Evolutionary conservation across 169 alveolate species (phyloP).

Genomic region (Eimeria praecox): DNA sequence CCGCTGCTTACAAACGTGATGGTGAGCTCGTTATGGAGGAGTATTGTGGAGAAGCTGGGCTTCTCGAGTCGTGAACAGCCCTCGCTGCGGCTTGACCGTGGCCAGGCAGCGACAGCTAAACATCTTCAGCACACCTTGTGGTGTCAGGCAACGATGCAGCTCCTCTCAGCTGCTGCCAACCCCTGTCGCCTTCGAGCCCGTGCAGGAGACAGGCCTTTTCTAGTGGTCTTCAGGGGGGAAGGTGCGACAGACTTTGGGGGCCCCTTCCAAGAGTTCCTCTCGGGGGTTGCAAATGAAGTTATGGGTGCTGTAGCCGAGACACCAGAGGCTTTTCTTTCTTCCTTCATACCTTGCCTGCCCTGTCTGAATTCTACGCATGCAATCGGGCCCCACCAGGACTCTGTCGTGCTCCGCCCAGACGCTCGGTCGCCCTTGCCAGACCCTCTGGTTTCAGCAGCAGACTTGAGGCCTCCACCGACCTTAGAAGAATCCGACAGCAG

Average conservation of each 20-base stretch:
- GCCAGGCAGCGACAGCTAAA: slow-evolving; percentile 90
- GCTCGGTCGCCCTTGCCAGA: slow-evolving; percentile 51
- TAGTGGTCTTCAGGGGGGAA: slow-evolving; percentile 95
- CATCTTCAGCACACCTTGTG: slow-evolving; percentile 85
- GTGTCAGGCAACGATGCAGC: slow-evolving; percentile 88
- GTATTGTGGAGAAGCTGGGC: slow-evolving; percentile 83
- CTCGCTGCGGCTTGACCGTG: slow-evolving; percentile 86
- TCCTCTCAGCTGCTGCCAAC: slow-evolving; percentile 82
- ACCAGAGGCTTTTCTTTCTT: slow-evolving; percentile 82
- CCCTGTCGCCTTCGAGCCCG: slow-evolving; percentile 87
- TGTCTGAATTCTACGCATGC: slow-evolving; percentile 93
- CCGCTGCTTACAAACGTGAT: slow-evolving; percentile 82
- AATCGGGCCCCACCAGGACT: slow-evolving; percentile 93
- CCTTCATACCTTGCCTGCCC: slow-evolving; percentile 86
- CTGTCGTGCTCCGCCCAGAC: slow-evolving; percentile 88
- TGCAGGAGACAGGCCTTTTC: slow-evolving; percentile 93
- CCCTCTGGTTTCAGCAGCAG: slow-evolving; percentile 55
- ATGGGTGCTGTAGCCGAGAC: slow-evolving; percentile 88
- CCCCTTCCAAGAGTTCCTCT: slow-evolving; percentile 94
- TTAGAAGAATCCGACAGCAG: background rate
- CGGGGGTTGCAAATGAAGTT: slow-evolving; percentile 93
- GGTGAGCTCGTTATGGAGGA: slow-evolving; percentile 83
- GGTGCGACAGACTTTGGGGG: slow-evolving; percentile 97
- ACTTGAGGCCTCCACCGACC: background rate
- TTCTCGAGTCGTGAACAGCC: slow-evolving; percentile 82